Evolutionary conservation across 2,329 filamentous ascomycete genomes (phyloP).

Genomic region (Aspergillus sp.): DNA sequence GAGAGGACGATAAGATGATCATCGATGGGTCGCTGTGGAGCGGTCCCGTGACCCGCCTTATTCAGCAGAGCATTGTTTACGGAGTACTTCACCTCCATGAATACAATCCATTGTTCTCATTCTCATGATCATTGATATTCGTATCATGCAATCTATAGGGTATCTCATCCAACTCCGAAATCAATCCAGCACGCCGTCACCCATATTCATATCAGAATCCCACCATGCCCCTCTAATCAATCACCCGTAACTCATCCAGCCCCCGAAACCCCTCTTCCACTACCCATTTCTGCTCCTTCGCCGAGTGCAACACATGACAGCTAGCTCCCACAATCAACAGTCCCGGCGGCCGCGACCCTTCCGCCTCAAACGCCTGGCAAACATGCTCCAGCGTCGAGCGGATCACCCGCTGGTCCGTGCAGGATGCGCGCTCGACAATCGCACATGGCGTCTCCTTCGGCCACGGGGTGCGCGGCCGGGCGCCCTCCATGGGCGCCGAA

Average conservation of each 20-base stretch:
- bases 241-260: slow-evolving; percentile 55
- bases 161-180: slow-evolving; percentile 13
- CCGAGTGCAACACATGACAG: slow-evolving; percentile 72
- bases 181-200: background rate
- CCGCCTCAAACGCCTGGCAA: slow-evolving; percentile 77
- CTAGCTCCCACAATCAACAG: slow-evolving; percentile 80
- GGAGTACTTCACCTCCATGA: background rate
- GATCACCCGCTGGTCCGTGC: slow-evolving; percentile 90
- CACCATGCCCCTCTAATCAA: background rate
- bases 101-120: background rate
- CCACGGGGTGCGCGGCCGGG: slow-evolving; percentile 51
- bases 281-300: slow-evolving; percentile 66
- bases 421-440: slow-evolving; percentile 89
- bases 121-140: background rate
- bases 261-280: slow-evolving; percentile 86
- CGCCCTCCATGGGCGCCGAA: slow-evolving; percentile 26
- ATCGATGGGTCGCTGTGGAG: slow-evolving; percentile 2
- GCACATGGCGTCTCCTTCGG: slow-evolving; percentile 80
- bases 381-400: slow-evolving; percentile 80
- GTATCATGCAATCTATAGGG: slow-evolving; percentile 2
- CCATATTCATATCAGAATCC: background rate
- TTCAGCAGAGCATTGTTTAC: background rate
- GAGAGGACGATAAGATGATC: background rate
- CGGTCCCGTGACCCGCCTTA: slow-evolving; percentile 13
- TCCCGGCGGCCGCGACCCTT: slow-evolving; percentile 85